These are phyloP conservation scores for Hyaloperonospora brassicae DNA, from an alignment of 352 stramenopile genomes.

Conservation along the genomic window DNA sequence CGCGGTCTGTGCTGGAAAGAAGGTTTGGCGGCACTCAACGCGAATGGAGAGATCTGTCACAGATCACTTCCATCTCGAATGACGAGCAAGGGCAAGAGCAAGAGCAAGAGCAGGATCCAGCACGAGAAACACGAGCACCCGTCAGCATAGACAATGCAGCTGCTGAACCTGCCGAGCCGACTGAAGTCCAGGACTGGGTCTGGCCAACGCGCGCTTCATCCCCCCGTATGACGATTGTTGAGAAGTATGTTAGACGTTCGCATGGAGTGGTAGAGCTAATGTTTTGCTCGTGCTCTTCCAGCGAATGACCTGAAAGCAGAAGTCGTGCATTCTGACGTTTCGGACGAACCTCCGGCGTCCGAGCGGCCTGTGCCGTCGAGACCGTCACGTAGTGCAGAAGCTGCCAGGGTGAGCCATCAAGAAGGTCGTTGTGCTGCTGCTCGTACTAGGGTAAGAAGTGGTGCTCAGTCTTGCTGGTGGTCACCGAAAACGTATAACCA, in stretches of 20 bases:
- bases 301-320: conserved; percentile 14
- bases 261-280: conserved; percentile 1
- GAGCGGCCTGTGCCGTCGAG: conserved; percentile 9
- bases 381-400: conserved; percentile 11
- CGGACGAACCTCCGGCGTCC: conserved; percentile 5
- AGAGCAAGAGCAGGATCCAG: conserved; percentile 7
- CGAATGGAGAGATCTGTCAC: conserved; percentile 33
- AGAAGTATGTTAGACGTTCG: neutral
- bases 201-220: conserved; percentile 27
- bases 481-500: neutral
- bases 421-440: conserved; percentile 8
- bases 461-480: neutral
- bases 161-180: conserved; percentile 2
- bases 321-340: conserved; percentile 15
- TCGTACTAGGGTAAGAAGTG: conserved; percentile 7
- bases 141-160: conserved; percentile 6
- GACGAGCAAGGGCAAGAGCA: conserved; percentile 9
- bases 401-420: conserved; percentile 9
- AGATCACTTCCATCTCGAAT: conserved; percentile 24
- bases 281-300: conserved; percentile 1
- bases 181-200: conserved; percentile 13
- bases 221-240: conserved; percentile 11
- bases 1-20: conserved; percentile 28
- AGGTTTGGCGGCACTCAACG: conserved; percentile 21
- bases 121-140: conserved; percentile 6